Conservation (phyloP, 169 alveolate species). For the Plasmodium vivax region DNA sequence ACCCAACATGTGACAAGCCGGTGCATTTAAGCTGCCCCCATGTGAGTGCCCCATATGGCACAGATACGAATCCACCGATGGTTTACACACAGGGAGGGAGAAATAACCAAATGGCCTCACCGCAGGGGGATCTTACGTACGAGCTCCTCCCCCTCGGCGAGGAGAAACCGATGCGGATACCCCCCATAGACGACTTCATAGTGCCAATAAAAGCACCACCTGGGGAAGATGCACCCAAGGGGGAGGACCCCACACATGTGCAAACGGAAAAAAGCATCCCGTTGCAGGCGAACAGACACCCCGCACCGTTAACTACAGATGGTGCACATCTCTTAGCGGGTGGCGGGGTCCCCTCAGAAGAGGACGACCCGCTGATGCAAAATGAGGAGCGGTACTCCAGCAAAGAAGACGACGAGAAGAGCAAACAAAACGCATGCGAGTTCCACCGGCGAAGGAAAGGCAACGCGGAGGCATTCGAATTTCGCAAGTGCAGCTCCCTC, state of each 20-base stretch:
- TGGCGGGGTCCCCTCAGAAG: neutral
- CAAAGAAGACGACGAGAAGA: neutral
- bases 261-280: slow-evolving; percentile 6
- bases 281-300: neutral
- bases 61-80: neutral
- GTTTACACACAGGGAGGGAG: neutral
- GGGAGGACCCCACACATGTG: neutral
- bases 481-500: slow-evolving; percentile 38
- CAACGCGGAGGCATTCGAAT: neutral
- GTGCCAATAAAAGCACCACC: neutral
- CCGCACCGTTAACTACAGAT: neutral
- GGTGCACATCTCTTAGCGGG: neutral
- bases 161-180: neutral
- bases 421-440: neutral
- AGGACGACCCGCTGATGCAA: neutral
- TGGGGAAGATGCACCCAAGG: neutral
- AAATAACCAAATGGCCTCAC: neutral
- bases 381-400: neutral
- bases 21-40: neutral
- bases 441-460: neutral
- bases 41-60: neutral
- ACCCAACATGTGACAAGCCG: neutral
- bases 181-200: neutral
- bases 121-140: neutral
- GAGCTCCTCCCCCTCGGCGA: neutral